phyloP scores from a whole-genome alignment of 2,329 filamentous ascomycete species.

The Diaporthe batatas region DNA sequence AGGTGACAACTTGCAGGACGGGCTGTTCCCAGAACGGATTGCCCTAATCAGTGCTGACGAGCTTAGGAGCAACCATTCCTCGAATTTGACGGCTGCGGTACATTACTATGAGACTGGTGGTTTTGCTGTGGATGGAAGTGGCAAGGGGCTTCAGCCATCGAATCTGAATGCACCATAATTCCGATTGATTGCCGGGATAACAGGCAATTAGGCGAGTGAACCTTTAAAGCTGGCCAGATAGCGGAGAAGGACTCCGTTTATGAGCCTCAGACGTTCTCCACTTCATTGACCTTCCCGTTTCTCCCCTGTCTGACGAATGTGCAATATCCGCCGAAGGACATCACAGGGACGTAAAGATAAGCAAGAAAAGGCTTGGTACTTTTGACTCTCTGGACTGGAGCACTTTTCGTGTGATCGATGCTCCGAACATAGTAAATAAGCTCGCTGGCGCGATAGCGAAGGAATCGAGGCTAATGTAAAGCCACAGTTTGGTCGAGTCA shows the following conservation, averaged over 20 bases:
- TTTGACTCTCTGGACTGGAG: background rate
- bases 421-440: background rate
- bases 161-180: constrained; percentile 19
- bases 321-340: no score
- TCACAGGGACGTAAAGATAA: background rate
- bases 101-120: constrained; percentile 25
- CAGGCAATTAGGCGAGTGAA: no score
- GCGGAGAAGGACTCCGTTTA: background rate
- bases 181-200: background rate
- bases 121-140: background rate
- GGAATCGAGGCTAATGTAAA: constrained; percentile 10
- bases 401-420: background rate
- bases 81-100: constrained; percentile 22
- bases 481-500: background rate
- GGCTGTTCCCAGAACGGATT: constrained; percentile 31
- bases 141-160: constrained; percentile 25
- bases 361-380: no score
- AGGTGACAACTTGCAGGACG: constrained; percentile 23
- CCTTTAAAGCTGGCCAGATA: background rate
- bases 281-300: background rate
- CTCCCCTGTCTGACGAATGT: background rate
- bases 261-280: background rate
- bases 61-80: constrained; percentile 23
- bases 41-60: constrained; percentile 36
- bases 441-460: background rate